These are phyloP conservation scores for Aspergillus flavus DNA, from an alignment of 2,329 filamentous ascomycete genomes.

Conservation along the genomic window DNA sequence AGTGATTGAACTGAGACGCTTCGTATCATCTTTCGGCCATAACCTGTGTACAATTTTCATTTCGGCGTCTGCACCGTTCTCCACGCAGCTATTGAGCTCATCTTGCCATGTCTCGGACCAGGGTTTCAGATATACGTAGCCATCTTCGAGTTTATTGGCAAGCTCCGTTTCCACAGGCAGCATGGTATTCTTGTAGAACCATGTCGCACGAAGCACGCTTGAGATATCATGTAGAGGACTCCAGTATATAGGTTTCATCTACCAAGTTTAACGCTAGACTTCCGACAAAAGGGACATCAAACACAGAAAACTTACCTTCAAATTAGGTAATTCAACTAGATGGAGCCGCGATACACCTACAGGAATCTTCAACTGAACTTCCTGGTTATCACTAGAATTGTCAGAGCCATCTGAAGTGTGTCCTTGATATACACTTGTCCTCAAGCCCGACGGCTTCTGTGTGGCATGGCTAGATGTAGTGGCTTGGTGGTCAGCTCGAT, in stretches of 20 bases:
- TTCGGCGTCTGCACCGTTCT: conserved; percentile 86
- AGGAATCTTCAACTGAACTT: conserved; percentile 63
- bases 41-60: conserved; percentile 84
- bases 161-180: conserved; percentile 80
- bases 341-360: conserved; percentile 91
- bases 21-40: conserved; percentile 66
- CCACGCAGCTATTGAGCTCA: conserved; percentile 84
- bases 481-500: conserved; percentile 22
- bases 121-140: conserved; percentile 80
- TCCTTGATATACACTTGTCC: conserved; percentile 28
- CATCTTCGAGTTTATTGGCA: conserved; percentile 89
- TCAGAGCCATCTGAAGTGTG: conserved; percentile 14
- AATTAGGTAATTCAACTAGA: conserved; percentile 76
- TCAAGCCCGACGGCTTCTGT: conserved; percentile 32
- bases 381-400: conserved; percentile 29
- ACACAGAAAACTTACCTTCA: conserved; percentile 47
- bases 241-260: conserved; percentile 99
- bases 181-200: conserved; percentile 98
- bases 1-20: conserved; percentile 37
- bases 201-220: conserved; percentile 80
- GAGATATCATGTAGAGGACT: conserved; percentile 88
- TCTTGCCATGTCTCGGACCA: conserved; percentile 94
- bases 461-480: conserved; percentile 17
- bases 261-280: conserved; percentile 22
- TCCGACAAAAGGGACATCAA: background rate